Base-by-base conservation (phyloP, 176 grass and related monocot genomes). In the Microstegium vimineum region DNA sequence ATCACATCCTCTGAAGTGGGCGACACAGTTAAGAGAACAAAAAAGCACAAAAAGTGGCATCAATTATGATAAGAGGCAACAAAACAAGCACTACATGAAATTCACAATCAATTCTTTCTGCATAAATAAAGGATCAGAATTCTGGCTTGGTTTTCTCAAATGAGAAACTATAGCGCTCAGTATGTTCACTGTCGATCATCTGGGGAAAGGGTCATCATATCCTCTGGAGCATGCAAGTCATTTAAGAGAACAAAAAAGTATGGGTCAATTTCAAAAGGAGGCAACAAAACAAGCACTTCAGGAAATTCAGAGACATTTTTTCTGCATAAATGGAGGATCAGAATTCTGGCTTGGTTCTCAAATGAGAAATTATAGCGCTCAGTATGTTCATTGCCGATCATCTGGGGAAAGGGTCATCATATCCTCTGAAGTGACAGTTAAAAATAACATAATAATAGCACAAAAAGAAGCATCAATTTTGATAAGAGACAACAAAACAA, bases 281-380 rank as follows among this genome's bases (percentile, higher is more conserved):
- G 1, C 10, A 14, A 38, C 12, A 15, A 43, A 42, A 2, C 1
- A 36, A 23, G 37, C 9, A n/a, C 10, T 18, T 2, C 3, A 31
- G 0, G 1, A 10, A 2, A 23, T 23, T 23, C n/a, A 4, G 8
- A 11, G 4, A 0, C 0, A 23, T 25, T 57, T n/a, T 23, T 59
- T 25, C 18, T 4, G 9, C 54, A 25, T 23, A 10, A 25, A 23
- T 59, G 20, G 46, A 81, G 63, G 59, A 76, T 82, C 85, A 76
- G 71, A 69, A 18, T 87, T 28, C 78, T 87, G 49, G 71, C 71
- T 76, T 87, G 70, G 20, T 82, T 27, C 62, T 82, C 71, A 1
- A 15, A 87, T 23, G 62, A 87, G 62, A 82, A 86, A 36, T 60
- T 37, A 30, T 37, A 77, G 14, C 18, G 17, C 64, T 52, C 31